Base-by-base conservation (phyloP, 148 eudicot genomes). In the Cornus kousa region DNA sequence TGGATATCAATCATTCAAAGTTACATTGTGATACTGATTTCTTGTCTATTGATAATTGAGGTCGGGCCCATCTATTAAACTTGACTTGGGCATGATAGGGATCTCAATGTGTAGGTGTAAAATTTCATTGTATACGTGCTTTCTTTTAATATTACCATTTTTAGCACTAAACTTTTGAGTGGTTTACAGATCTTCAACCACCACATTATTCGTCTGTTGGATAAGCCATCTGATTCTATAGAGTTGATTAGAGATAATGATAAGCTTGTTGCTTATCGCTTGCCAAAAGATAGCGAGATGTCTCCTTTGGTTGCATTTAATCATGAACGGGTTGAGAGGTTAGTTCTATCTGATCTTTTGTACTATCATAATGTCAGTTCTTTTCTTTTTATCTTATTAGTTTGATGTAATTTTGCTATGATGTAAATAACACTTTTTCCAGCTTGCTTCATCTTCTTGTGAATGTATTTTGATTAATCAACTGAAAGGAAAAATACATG, bases 231-330 rank as follows among this genome's bases (percentile, higher is more conserved):
- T 75, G 96, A 81, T 79, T 82, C 89, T 8, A 62, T 95, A 80
- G 95, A 87, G 55, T 79, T 93, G 70, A 80, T 95, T 74, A 88
- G 97, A 77, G 96, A 95, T 83, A 43, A 75, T 70, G 98, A 91
- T 82, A 60, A 31, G 76, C 94, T 95, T 84, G 96, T 91, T 65
- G 97, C 96, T 50, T 95, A 95, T 82, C 88, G 93, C 77, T 85
- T 95, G 82, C 87, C 91, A 9, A 89, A 88, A 81, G 89, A 85
- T 67, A 81, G 67, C 24, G 90, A 88, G 79, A 70, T 66, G 75
- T 88, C 79, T 80, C 78, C 80, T 73, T 78, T 92, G 85, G 87
- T 95, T 74, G 94, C 84, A 60, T 95, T 93, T 81, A 83, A 83
- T 83, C 95, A 95, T 82, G 82, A 89, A 75, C 80, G 35, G 40